Evolutionary conservation across 2,329 filamentous ascomycete genomes (phyloP), one percentile per base, ranked within the genome.

Genomic region (Pseudocercospora fijiensis): DNA sequence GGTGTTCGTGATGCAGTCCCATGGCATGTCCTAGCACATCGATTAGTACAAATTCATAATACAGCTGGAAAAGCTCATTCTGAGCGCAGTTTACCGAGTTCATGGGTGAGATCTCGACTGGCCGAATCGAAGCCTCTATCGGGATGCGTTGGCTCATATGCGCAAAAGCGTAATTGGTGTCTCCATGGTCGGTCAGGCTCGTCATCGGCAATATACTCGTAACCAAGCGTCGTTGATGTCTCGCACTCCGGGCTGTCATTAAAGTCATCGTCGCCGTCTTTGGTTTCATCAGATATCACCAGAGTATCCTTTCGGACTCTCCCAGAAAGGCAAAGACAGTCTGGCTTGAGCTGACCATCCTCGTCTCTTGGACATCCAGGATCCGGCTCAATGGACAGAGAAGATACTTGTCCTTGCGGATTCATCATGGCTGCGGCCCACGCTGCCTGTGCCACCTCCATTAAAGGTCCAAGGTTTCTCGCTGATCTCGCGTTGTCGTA

Each of bases 231-330:
- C 3, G 68, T 61, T 37, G 60, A 57, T 4, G 63, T 70, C 5
- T 58, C 24, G 22, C 67, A 69, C 0, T 66, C 30, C 0, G 47
- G 28, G 1, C 64, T 33, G 16, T 69, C 51, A 22, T 69, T 66
- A 52, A 55, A 65, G 8, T 47, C 62, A 8, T 65, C 60, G 41
- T 70, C 63, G 1, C 49, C 60, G 33, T 70, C 65, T 24, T 45
- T 64, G 3, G 69, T 70, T 16, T 57, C 58, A 18, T 71, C 70
- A 1, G 26, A 57, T 10, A 71, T 70, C 2, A 69, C 55, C 26
- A 71, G 60, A 10, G 67, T 59, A 57, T 71, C 69, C 3, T 37
- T 22, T 1, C 59, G 57, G 4, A 49, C 53, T 6, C 58, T n/a
- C 3, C 2, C 7, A 22, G 56, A 20, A 8, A 13, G 28, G 59